phyloP scores from a whole-genome alignment of 257 asterid genomes.

The Fraxinus americana region DNA sequence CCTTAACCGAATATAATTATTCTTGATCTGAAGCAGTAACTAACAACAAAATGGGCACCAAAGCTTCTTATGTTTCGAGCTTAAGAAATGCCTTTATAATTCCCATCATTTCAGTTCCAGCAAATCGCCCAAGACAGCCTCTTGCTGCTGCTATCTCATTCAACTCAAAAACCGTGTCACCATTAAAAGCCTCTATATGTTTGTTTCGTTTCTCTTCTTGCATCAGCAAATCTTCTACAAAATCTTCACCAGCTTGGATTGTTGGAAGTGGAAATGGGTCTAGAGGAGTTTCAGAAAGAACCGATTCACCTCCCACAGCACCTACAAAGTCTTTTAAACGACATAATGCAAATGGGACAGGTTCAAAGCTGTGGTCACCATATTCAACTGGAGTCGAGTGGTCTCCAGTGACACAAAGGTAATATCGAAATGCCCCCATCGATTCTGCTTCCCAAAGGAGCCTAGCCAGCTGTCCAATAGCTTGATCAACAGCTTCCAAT shows the following conservation, averaged over 20 bases:
- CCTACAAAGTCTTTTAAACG: slow-evolving; percentile 76
- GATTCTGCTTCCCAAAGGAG: slow-evolving; percentile 90
- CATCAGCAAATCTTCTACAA: slow-evolving; percentile 24
- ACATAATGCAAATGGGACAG: slow-evolving; percentile 85
- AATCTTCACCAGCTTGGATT: slow-evolving; percentile 41
- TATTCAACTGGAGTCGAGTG: slow-evolving; percentile 90
- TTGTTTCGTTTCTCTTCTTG: slow-evolving; percentile 40
- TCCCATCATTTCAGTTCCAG: slow-evolving; percentile 94
- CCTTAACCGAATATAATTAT: neutral
- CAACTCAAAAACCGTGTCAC: slow-evolving; percentile 70
- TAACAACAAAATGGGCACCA: neutral
- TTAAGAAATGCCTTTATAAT: slow-evolving; percentile 67
- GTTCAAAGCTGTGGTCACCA: slow-evolving; percentile 51
- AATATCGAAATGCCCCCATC: slow-evolving; percentile 60
- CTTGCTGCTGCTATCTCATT: slow-evolving; percentile 82
- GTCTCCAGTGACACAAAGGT: slow-evolving; percentile 86
- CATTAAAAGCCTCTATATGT: slow-evolving; percentile 41
- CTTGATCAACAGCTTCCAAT: slow-evolving; percentile 85
- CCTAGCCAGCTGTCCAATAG: slow-evolving; percentile 81
- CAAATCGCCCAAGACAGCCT: slow-evolving; percentile 86
- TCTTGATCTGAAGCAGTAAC: slow-evolving; percentile 8
- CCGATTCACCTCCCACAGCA: slow-evolving; percentile 72
- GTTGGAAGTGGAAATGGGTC: slow-evolving; percentile 84
- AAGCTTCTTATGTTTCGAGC: slow-evolving; percentile 30
- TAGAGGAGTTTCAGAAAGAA: slow-evolving; percentile 58